Evolutionary conservation across 2,329 filamentous ascomycete genomes (phyloP), one percentile per base, ranked within the genome.

Genomic region (Trichoderma simmonsii): DNA sequence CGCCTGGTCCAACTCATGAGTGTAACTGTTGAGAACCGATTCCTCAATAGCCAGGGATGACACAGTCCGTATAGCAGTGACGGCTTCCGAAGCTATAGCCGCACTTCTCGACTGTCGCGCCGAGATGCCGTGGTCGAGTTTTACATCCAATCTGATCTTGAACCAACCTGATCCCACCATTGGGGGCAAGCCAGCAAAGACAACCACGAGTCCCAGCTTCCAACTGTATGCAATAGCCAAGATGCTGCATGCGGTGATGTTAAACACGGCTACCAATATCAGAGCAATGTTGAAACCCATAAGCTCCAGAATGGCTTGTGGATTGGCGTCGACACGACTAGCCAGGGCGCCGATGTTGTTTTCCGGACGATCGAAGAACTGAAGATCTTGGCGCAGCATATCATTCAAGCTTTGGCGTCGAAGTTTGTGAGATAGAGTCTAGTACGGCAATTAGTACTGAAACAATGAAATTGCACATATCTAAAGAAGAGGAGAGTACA

Each of bases 201-300:
- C 81, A n/a, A 85, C 80, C 2, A 86, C 84, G 4, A 88, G 75
- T 0, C 84, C 85, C 7, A 88, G 75, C 63, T 85, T 86, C 85
- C 84, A 88, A 15, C 81, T 82, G 66, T 82, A 80, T 1, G 77
- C 82, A 9, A 88, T 79, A 0, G 82, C 82, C 1, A 88, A 73
- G 12, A 86, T 78, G 69, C 78, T 79, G 72, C 81, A 83, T 0
- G 81, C 78, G 15, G 78, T 70, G 15, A 85, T 73, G 39, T 82
- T 83, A 28, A 84, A 72, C 1, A 81, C 73, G 1, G 80, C 76
- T 39, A 83, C 80, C 11, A 82, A n/a, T 32, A 84, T 80, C 3
- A 84, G 78, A 1, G 77, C 82, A 28, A 84, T 76, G 51, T 83
- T 85, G 73, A 81, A 80, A 1, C 82, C 82, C 82, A 83, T 84